These are phyloP conservation scores for Porodaedalea pini DNA, from an alignment of 1,284 basidiomycete genomes.

Conservation along the genomic window DNA sequence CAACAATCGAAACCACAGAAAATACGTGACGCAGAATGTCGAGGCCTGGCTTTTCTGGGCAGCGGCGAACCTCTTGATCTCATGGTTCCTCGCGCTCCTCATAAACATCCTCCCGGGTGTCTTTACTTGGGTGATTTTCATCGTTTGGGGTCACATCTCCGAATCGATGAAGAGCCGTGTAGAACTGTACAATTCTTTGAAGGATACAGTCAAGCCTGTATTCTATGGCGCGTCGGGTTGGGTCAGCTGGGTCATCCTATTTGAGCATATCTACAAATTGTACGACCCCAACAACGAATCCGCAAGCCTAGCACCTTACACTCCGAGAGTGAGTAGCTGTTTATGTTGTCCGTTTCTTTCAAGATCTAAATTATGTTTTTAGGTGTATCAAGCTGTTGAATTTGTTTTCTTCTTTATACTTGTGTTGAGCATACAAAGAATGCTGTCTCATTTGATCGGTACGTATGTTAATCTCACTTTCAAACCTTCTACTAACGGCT, in stretches of 20 bases:
- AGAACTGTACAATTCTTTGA: conserved; percentile 66
- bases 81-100: conserved; percentile 71
- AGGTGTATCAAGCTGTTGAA: conserved; percentile 56
- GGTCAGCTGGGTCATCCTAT: conserved; percentile 70
- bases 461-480: conserved; percentile 17
- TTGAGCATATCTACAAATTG: conserved; percentile 55
- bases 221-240: conserved; percentile 64
- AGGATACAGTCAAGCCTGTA: conserved; percentile 62
- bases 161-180: conserved; percentile 61
- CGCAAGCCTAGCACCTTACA: conserved; percentile 53
- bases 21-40: conserved; percentile 61
- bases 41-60: conserved; percentile 79
- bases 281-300: conserved; percentile 41
- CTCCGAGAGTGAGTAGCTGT: conserved; percentile 37
- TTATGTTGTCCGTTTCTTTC: neutral
- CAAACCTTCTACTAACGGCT: neutral
- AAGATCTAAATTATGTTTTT: conserved; percentile 9
- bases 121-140: conserved; percentile 47
- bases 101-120: conserved; percentile 62
- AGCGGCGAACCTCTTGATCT: conserved; percentile 67
- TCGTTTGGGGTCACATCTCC: conserved; percentile 71
- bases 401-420: conserved; percentile 70
- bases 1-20: conserved; percentile 50
- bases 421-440: conserved; percentile 55
- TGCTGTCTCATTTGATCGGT: conserved; percentile 63